Evolutionary conservation across 2,329 filamentous ascomycete genomes (phyloP).

Genomic region (Escovopsis sp.): DNA sequence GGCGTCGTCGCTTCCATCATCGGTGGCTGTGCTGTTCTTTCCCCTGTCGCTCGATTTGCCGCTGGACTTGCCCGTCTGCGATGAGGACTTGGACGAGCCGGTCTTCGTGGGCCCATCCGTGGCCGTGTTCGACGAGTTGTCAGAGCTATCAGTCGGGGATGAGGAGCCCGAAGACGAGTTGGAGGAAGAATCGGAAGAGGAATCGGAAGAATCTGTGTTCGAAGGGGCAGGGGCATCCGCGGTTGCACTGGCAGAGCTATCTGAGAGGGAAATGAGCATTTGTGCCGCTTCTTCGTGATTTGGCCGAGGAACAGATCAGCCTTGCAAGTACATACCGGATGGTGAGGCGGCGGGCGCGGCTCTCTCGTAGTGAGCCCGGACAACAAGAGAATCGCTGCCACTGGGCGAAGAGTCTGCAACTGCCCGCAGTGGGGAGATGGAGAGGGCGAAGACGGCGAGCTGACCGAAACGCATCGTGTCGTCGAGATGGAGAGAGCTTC

Average conservation of each 20-base stretch:
- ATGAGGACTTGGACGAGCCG: neutral
- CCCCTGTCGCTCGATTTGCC: constrained; percentile 10
- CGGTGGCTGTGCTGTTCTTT: constrained; percentile 13
- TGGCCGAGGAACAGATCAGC: neutral
- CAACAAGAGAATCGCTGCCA: constrained; percentile 36
- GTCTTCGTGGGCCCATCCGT: constrained; percentile 18
- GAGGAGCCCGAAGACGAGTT: neutral
- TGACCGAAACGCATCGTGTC: constrained; percentile 31
- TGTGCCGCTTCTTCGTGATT: neutral
- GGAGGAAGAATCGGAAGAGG: too few relatives aligned
- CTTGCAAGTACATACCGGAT: constrained; percentile 5
- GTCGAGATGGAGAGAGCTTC: neutral
- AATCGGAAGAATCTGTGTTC: neutral
- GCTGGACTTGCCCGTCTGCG: constrained; percentile 1
- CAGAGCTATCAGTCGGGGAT: constrained; percentile 7
- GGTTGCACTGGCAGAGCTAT: neutral
- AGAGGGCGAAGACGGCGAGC: constrained; percentile 14
- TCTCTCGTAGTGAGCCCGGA: constrained; percentile 28
- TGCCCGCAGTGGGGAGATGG: constrained; percentile 32
- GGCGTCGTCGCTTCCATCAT: constrained; percentile 13
- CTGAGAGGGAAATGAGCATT: neutral
- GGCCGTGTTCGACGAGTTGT: constrained; percentile 25
- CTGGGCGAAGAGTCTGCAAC: constrained; percentile 33
- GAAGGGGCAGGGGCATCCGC: neutral
- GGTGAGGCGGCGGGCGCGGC: constrained; percentile 4